Conservation (phyloP, 805 yeast species). For the Yamadazyma olivae region DNA sequence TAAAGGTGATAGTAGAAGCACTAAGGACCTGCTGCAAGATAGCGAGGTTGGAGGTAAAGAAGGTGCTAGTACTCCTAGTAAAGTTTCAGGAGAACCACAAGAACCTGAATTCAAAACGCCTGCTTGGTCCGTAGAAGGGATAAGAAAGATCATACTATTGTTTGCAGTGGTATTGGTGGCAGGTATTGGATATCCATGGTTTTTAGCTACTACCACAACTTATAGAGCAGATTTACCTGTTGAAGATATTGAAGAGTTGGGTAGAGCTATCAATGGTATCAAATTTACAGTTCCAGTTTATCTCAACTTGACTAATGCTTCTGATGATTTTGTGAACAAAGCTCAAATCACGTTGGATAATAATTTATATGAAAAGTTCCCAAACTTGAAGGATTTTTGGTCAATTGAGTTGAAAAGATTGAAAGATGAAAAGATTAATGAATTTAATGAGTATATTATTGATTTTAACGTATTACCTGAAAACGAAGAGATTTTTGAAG, state of each 20-base stretch:
- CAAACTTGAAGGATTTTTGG: slow-evolving; percentile 27
- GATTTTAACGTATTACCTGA: slow-evolving; percentile 18
- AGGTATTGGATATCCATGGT: slow-evolving; percentile 54
- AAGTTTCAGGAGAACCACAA: no score
- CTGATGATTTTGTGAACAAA: slow-evolving; percentile 24
- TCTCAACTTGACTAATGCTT: slow-evolving; percentile 31
- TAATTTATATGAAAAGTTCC: slow-evolving; percentile 19
- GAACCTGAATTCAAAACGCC: slow-evolving; percentile 1
- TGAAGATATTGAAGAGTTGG: slow-evolving; percentile 26
- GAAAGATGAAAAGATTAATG: slow-evolving; percentile 7
- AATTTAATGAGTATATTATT: slow-evolving; percentile 35
- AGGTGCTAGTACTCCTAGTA: no score
- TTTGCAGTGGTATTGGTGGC: slow-evolving; percentile 13
- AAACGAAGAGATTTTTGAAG: slow-evolving; percentile 6
- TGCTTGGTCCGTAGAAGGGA: slow-evolving; percentile 5
- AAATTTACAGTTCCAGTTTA: slow-evolving; percentile 42
- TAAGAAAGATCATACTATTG: slow-evolving; percentile 12
- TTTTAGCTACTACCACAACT: slow-evolving; percentile 58
- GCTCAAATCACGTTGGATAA: slow-evolving; percentile 37
- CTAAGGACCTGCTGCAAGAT: no score
- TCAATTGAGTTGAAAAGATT: slow-evolving; percentile 21
- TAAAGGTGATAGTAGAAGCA: background rate
- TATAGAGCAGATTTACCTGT: slow-evolving; percentile 61
- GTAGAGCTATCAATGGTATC: slow-evolving; percentile 22
- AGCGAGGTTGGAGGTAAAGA: no score